phyloP scores from a whole-genome alignment of 208 protist species.

The Acanthamoeba triangularis region DNA sequence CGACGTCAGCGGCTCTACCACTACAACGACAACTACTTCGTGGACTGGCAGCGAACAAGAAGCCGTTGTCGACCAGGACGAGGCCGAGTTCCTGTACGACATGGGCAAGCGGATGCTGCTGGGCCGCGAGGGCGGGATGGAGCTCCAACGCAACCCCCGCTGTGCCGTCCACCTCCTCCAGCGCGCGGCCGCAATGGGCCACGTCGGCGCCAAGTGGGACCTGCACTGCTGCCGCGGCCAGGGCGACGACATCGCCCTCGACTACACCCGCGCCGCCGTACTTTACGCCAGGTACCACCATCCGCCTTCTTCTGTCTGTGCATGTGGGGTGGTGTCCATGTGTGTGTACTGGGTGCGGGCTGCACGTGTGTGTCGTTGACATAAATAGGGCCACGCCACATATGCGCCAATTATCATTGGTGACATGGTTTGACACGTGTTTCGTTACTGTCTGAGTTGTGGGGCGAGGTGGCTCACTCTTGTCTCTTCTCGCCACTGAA shows the following conservation, averaged over 20 bases:
- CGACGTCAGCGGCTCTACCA: not conserved
- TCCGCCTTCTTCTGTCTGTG: not conserved
- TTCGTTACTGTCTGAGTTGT: not conserved
- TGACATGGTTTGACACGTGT: not conserved
- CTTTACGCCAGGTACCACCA: not conserved
- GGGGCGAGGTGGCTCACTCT: not conserved
- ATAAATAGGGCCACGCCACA: too few species aligned
- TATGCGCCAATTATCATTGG: too few species aligned
- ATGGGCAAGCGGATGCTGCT: slow-evolving; percentile 74
- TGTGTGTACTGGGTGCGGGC: too few species aligned
- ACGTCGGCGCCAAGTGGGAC: slow-evolving; percentile 67
- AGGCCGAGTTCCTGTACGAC: slow-evolving; percentile 67
- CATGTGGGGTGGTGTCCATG: not conserved
- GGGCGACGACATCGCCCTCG: slow-evolving; percentile 52
- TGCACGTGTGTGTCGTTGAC: too few species aligned
- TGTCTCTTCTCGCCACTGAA: not conserved
- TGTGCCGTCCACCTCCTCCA: slow-evolving; percentile 41
- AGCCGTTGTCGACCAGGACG: not conserved
- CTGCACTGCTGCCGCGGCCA: slow-evolving; percentile 62
- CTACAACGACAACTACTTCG: not conserved
- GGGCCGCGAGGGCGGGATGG: slow-evolving; percentile 47
- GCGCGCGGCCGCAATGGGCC: slow-evolving; percentile 36
- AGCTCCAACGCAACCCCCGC: slow-evolving; percentile 28
- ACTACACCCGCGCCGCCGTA: not conserved
- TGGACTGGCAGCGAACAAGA: not conserved